phyloP scores from a whole-genome alignment of 2,329 filamentous ascomycete species.

The Colletotrichum tofieldiae region DNA sequence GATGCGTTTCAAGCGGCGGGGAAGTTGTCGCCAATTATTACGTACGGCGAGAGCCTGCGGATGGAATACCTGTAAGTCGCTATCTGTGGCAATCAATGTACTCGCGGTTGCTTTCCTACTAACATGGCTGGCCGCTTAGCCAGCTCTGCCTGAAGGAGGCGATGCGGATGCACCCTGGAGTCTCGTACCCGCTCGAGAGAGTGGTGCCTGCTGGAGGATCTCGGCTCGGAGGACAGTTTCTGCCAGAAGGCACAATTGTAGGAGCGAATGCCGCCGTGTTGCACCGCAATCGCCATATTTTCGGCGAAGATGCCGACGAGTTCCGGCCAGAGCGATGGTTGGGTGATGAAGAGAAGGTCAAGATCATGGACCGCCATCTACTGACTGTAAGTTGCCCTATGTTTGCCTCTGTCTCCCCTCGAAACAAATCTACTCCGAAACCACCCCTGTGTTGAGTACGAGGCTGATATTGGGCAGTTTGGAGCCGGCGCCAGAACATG shows the following conservation, averaged over 20 bases:
- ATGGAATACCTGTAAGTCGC: constrained; percentile 70
- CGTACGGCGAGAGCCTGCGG: constrained; percentile 69
- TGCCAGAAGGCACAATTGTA: constrained; percentile 53
- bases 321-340: constrained; percentile 61
- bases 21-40: constrained; percentile 66
- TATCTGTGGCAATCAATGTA: background rate
- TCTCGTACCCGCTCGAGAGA: constrained; percentile 62
- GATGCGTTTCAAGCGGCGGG: constrained; percentile 69
- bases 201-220: constrained; percentile 58
- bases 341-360: constrained; percentile 45
- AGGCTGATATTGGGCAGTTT: constrained; percentile 1
- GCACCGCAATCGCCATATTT: constrained; percentile 55
- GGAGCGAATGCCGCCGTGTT: constrained; percentile 56
- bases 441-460: too few relatives aligned
- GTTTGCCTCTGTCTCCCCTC: too few relatives aligned
- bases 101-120: background rate
- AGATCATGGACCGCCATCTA: constrained; percentile 20
- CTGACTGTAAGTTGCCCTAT: background rate
- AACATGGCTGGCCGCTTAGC: background rate
- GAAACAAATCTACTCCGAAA: too few relatives aligned
- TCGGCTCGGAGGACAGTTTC: constrained; percentile 49
- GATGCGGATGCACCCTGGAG: constrained; percentile 60
- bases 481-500: constrained; percentile 21
- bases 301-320: constrained; percentile 58
- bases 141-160: constrained; percentile 52